These are phyloP conservation scores for Globisporangium alternatum DNA, from an alignment of 352 stramenopile species.

Conservation along the genomic window DNA sequence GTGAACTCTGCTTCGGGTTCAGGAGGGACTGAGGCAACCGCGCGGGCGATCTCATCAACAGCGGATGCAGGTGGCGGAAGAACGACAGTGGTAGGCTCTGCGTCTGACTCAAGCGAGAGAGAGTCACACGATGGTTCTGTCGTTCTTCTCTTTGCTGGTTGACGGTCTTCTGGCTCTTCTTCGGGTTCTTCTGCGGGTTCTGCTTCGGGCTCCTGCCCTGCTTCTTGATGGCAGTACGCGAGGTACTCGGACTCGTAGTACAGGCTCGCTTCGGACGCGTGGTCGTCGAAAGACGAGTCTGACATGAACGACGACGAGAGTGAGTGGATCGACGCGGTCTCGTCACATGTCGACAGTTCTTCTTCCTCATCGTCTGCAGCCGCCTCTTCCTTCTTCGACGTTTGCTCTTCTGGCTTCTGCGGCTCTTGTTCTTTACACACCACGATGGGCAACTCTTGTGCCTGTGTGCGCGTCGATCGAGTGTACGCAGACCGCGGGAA, in stretches of 20 bases:
- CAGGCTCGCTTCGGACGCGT: conserved; percentile 5
- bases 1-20: background rate
- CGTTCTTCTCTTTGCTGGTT: background rate
- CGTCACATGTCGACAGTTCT: conserved; percentile 16
- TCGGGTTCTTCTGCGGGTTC: background rate
- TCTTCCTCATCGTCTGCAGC: conserved; percentile 1
- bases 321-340: conserved; percentile 19
- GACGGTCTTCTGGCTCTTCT: background rate
- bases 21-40: background rate
- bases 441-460: background rate
- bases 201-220: background rate
- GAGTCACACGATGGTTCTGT: background rate
- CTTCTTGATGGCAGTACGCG: background rate
- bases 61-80: background rate
- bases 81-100: background rate
- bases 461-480: conserved; percentile 4
- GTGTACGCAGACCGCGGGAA: conserved; percentile 9
- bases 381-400: background rate
- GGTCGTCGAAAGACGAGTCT: conserved; percentile 17
- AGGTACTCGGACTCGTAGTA: conserved; percentile 19
- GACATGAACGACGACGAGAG: conserved; percentile 19
- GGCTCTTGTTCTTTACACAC: background rate
- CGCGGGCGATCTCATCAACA: background rate
- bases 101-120: background rate
- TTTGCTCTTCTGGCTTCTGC: background rate